Evolutionary conservation across 2,329 filamentous ascomycete species (phyloP), one percentile per base, ranked within the genome.

Genomic region (Venturia aucupariae): DNA sequence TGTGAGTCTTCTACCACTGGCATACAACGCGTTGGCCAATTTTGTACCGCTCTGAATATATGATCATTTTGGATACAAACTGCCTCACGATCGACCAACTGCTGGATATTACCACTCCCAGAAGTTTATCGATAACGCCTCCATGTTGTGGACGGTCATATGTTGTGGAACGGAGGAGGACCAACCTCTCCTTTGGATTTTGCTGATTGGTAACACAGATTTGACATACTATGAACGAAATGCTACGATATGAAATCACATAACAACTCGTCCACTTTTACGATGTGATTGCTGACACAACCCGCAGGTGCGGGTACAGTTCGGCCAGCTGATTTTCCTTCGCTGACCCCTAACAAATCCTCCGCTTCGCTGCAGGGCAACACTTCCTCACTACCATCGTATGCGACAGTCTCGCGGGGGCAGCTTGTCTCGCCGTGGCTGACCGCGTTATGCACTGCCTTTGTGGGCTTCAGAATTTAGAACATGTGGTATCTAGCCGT

Each of bases 1-100:
- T 63, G 62, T 63, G 62, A 63, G 62, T 63, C 30, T 35, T 57
- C 51, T 57, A 51, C 22, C 22, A 30, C 46, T n/a, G n/a, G n/a
- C n/a, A n/a, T n/a, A 15, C 22, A 11, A 27, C 15, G 30, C 7
- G 51, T 35, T 35, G 51, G 51, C 15, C 27, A 35, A 35, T n/a
- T 35, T 19, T 32, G 30, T 57, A 57, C 51, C 46, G 22, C 7
- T 27, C 22, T 51, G 46, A 51, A 51, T 15, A 51, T 10, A 51
- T 27, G 8, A 46, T 27, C 46, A 4, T 51, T 51, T 51, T 51
- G 46, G 46, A 51, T 27, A 27, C 11, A 51, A 15, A 51, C 8
- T 51, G 46, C 46, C 22, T 13, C 44, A n/a, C n/a, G 6, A 46
- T 46, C 44, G 44, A 46, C 3, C 17, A 17, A 46, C n/a, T 46